These are phyloP conservation scores for Aegilops tauschii DNA, from an alignment of 176 grass and related monocot genomes.

Conservation along the genomic window DNA sequence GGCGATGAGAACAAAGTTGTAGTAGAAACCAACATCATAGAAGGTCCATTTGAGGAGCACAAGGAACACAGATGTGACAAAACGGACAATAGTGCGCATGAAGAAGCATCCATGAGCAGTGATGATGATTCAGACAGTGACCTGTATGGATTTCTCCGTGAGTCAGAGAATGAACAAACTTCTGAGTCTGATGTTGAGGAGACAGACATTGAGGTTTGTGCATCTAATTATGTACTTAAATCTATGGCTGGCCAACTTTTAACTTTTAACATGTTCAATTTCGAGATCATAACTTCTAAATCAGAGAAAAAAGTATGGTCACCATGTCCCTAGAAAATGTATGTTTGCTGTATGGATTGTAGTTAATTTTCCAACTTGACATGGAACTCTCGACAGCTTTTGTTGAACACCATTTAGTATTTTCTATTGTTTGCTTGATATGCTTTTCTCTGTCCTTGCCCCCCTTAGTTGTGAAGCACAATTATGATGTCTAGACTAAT, in stretches of 20 bases:
- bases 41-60: conserved; percentile 16
- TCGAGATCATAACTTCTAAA: conserved; percentile 18
- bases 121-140: conserved; percentile 49
- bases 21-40: not conserved
- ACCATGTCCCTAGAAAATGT: not conserved
- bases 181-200: conserved; percentile 48
- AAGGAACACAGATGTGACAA: not conserved
- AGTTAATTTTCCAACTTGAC: conserved; percentile 14
- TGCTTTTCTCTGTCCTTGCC: conserved; percentile 1
- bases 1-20: conserved; percentile 1
- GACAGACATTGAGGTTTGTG: conserved; percentile 58
- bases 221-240: conserved; percentile 27
- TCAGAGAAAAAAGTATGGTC: not conserved
- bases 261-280: conserved; percentile 18
- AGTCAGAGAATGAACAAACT: conserved; percentile 61
- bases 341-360: not conserved
- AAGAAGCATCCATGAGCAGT: conserved; percentile 30
- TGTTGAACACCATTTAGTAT: not conserved
- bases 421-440: conserved; percentile 2
- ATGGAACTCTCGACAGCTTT: not conserved
- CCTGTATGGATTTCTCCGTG: conserved; percentile 56
- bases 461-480: not conserved
- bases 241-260: conserved; percentile 24
- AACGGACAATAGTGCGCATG: conserved; percentile 5
- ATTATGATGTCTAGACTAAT: conserved; percentile 12